Evolutionary conservation across 2,329 filamentous ascomycete genomes (phyloP).

Genomic region (Penicillium sp.): DNA sequence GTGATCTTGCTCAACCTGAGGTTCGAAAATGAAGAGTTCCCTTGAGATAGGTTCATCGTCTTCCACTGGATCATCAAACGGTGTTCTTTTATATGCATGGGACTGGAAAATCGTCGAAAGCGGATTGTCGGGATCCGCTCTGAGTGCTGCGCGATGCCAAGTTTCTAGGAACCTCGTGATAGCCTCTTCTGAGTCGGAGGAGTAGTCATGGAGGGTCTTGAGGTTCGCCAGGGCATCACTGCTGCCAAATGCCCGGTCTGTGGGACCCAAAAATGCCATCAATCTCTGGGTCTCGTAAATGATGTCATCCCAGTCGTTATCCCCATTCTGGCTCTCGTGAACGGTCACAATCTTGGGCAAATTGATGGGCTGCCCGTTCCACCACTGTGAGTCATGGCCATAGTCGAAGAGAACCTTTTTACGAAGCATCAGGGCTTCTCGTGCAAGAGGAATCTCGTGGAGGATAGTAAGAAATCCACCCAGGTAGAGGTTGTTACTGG

Average conservation of each 20-base stretch:
- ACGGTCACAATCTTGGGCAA: conserved; percentile 56
- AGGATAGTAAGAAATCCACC: conserved; percentile 64
- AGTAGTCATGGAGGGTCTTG: conserved; percentile 37
- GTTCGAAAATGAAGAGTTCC: conserved; percentile 45
- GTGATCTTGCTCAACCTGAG: conserved; percentile 42
- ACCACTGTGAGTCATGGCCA: conserved; percentile 63
- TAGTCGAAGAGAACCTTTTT: conserved; percentile 54
- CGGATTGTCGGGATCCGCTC: conserved; percentile 45
- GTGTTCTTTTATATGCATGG: conserved; percentile 44
- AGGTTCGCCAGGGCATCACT: conserved; percentile 54
- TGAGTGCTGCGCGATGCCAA: conserved; percentile 54
- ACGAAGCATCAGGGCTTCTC: conserved; percentile 61
- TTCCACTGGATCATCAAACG: conserved; percentile 24
- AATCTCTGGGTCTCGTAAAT: conserved; percentile 64
- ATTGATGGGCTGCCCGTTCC: conserved; percentile 60
- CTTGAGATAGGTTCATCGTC: conserved; percentile 36
- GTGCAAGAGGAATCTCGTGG: conserved; percentile 63
- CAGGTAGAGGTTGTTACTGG: conserved; percentile 58
- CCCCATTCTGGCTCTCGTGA: conserved; percentile 36
- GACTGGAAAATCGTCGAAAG: conserved; percentile 54
- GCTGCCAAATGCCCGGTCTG: conserved; percentile 63
- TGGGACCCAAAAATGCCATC: conserved; percentile 64
- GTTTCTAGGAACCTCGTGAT: conserved; percentile 53
- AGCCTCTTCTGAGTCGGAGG: conserved; percentile 39
- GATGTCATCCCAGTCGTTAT: conserved; percentile 49